These are phyloP conservation scores for Gliomastix tumulicola DNA, from an alignment of 2,329 filamentous ascomycete species.

Conservation along the genomic window DNA sequence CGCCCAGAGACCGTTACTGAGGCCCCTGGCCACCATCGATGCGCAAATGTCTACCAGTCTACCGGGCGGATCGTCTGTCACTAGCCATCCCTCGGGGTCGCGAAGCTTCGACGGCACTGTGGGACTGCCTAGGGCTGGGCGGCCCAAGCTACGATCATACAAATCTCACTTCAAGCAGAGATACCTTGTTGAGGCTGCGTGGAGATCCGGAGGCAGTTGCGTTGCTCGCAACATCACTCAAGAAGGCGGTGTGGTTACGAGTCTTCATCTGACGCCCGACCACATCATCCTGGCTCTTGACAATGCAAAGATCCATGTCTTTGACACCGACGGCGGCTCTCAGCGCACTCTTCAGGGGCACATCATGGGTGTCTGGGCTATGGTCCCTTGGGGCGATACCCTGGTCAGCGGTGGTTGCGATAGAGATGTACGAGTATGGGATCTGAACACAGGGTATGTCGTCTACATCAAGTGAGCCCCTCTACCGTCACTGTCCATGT, in stretches of 20 bases:
- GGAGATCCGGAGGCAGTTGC: constrained; percentile 84
- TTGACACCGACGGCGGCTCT: constrained; percentile 82
- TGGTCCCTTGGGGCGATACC: constrained; percentile 96
- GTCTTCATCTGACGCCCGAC: constrained; percentile 84
- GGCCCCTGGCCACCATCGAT: constrained; percentile 22
- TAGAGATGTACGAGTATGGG: constrained; percentile 93
- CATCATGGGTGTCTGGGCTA: constrained; percentile 99
- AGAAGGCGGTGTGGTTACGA: constrained; percentile 94
- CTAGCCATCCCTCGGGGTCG: constrained; percentile 27
- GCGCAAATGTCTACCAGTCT: constrained; percentile 31
- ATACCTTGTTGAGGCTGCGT: constrained; percentile 94
- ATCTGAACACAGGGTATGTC: constrained; percentile 78
- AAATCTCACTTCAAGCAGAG: constrained; percentile 97
- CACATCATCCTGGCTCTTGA: constrained; percentile 97
- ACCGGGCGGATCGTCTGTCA: constrained; percentile 32
- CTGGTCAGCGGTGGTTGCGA: constrained; percentile 96
- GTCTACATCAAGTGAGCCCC: background rate
- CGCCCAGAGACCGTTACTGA: constrained; percentile 19
- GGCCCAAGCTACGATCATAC: constrained; percentile 73
- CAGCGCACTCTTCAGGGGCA: constrained; percentile 89
- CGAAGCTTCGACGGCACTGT: constrained; percentile 49
- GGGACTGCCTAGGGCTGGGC: constrained; percentile 9
- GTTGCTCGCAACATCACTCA: constrained; percentile 86
- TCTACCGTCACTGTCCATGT: background rate
- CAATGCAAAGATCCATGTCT: constrained; percentile 98